These are phyloP conservation scores for Taiozyma sp. DNA, from an alignment of 1,139 yeast genomes.

Conservation along the genomic window DNA sequence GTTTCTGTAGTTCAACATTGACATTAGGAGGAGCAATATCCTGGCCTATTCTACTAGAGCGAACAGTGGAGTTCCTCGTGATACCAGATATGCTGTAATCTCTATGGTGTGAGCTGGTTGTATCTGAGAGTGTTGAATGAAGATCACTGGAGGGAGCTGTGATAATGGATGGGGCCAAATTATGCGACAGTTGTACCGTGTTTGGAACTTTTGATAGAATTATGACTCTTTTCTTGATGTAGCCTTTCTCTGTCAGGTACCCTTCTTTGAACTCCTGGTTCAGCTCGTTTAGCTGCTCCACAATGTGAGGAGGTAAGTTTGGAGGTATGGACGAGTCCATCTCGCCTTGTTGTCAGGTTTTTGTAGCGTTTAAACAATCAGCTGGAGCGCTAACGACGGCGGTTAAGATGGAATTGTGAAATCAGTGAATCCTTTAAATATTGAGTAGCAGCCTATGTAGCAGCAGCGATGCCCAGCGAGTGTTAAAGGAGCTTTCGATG, in stretches of 20 bases:
- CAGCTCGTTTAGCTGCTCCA: conserved; percentile 35
- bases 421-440: not conserved
- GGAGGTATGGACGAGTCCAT: conserved; percentile 23
- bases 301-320: conserved; percentile 16
- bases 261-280: conserved; percentile 56
- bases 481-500: not conserved
- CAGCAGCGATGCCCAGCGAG: not conserved
- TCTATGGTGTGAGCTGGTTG: conserved; percentile 15
- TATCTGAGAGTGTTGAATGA: conserved; percentile 3
- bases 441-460: not conserved
- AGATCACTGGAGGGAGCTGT: conserved; percentile 1
- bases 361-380: not conserved
- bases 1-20: conserved; percentile 36
- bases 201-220: conserved; percentile 30
- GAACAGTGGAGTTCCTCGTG: conserved; percentile 11
- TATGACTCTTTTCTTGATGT: conserved; percentile 48
- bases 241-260: conserved; percentile 65
- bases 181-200: conserved; percentile 2
- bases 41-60: conserved; percentile 8
- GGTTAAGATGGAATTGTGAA: not conserved
- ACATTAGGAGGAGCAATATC: conserved; percentile 21
- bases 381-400: not conserved
- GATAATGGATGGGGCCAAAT: not conserved
- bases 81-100: conserved; percentile 18
- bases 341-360: not conserved